Evolutionary conservation across 2,329 filamentous ascomycete genomes (phyloP).

Genomic region (Chrysoporthe deuterocubensis): DNA sequence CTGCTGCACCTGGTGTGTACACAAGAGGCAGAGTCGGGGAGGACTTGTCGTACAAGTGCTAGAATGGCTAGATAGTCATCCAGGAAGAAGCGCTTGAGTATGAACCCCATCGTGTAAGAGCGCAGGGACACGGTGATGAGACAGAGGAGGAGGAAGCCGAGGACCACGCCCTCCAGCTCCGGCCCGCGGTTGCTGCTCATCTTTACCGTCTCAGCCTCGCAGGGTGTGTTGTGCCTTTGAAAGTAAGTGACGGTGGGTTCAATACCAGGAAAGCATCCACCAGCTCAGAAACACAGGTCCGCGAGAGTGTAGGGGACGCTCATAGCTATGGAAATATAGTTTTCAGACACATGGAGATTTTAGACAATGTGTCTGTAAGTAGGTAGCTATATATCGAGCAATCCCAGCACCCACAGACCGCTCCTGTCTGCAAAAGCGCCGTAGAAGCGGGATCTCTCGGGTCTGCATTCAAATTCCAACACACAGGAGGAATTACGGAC

Average conservation of each 20-base stretch:
- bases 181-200: conserved; percentile 29
- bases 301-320: not conserved
- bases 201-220: not conserved
- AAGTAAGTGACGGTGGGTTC: not conserved
- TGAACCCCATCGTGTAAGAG: conserved; percentile 39
- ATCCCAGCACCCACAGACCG: not conserved
- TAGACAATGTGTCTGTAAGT: too few species aligned
- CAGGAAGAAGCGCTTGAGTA: conserved; percentile 38
- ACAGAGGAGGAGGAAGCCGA: conserved; percentile 41
- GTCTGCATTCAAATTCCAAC: not conserved
- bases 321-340: not conserved
- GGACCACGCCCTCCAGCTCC: conserved; percentile 35
- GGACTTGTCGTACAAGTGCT: conserved; percentile 35
- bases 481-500: not conserved
- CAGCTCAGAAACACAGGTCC: not conserved
- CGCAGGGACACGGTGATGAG: conserved; percentile 38
- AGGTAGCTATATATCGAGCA: not conserved
- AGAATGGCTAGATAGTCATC: conserved; percentile 42
- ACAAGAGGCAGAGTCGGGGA: not conserved
- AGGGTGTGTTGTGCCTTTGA: not conserved
- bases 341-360: too few species aligned
- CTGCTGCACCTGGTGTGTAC: not conserved
- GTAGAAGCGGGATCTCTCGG: not conserved
- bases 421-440: not conserved
- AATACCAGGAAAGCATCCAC: not conserved